Evolutionary conservation across 2,329 filamentous ascomycete genomes (phyloP).

Genomic region (Hymenoscyphus infarciens): DNA sequence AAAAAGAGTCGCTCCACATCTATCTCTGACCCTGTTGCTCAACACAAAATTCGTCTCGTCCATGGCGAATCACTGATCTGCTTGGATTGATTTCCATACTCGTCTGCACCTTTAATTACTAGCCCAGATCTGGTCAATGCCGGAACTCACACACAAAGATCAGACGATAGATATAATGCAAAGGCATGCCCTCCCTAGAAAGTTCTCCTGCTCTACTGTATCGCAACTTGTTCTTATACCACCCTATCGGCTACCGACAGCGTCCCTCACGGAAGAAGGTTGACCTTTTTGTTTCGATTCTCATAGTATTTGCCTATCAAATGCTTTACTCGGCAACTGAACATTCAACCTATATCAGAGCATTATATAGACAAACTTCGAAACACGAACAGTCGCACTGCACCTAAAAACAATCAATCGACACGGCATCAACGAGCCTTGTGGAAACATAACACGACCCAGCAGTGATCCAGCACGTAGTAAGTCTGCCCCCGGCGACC

Average conservation of each 20-base stretch:
- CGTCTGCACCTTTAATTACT: slow-evolving; percentile 32
- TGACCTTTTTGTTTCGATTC: slow-evolving; percentile 30
- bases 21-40: slow-evolving; percentile 25
- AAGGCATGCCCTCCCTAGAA: slow-evolving; percentile 28
- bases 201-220: slow-evolving; percentile 16
- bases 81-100: slow-evolving; percentile 45
- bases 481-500: slow-evolving; percentile 57
- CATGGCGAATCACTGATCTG: slow-evolving; percentile 46
- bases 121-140: slow-evolving; percentile 31
- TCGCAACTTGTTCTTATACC: slow-evolving; percentile 23
- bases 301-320: slow-evolving; percentile 25
- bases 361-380: slow-evolving; percentile 31
- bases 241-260: slow-evolving; percentile 24
- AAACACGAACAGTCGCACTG: slow-evolving; percentile 31
- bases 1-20: slow-evolving; percentile 25
- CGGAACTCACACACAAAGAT: slow-evolving; percentile 28
- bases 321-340: slow-evolving; percentile 32
- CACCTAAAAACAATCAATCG: slow-evolving; percentile 31
- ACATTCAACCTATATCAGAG: slow-evolving; percentile 32
- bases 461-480: slow-evolving; percentile 34
- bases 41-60: slow-evolving; percentile 46
- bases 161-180: slow-evolving; percentile 36
- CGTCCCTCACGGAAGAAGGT: slow-evolving; percentile 31
- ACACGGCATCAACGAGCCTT: slow-evolving; percentile 28
- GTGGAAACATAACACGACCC: slow-evolving; percentile 31